Conservation (phyloP, 441 rosid genomes). For the Erysimum pusillum region DNA sequence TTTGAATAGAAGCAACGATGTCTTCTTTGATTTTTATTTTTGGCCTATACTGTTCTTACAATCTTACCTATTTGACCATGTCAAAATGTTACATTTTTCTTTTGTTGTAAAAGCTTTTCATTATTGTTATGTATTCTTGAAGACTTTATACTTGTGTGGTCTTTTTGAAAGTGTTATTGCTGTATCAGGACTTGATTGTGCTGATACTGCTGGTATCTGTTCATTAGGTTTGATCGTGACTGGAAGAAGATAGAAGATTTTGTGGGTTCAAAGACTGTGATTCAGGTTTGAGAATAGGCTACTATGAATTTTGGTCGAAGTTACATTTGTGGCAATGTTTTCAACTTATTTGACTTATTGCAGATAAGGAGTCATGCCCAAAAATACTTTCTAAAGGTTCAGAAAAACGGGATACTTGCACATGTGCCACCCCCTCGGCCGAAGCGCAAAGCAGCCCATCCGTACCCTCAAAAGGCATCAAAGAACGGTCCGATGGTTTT, state of each 20-base stretch:
- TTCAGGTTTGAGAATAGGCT: constrained; percentile 57
- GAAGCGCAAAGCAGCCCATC: constrained; percentile 80
- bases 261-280: constrained; percentile 78
- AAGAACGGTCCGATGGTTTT: constrained; percentile 58
- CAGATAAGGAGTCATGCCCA: constrained; percentile 83
- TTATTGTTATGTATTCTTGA: background rate
- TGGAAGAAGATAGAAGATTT: constrained; percentile 86
- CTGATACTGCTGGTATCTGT: constrained; percentile 28
- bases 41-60: no score
- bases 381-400: constrained; percentile 80
- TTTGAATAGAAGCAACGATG: background rate
- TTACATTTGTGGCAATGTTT: background rate
- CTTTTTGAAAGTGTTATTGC: background rate
- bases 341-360: constrained; percentile 14
- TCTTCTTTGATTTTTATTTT: no score
- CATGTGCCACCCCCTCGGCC: constrained; percentile 90
- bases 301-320: background rate
- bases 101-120: no score
- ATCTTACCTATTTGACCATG: no score
- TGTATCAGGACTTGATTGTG: background rate
- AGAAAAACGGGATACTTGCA: constrained; percentile 70
- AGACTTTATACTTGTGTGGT: constrained; percentile 3
- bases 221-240: constrained; percentile 75
- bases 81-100: no score
- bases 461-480: constrained; percentile 77